Conservation (phyloP, 164 flowering plant species). For the grape (Vitis vinifera) region ASM3070453v1 NC_081808.1:11661501-11662000, state of each 20-base stretch:
- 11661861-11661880: too few relatives aligned
- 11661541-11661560: background rate
- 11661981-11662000: too few relatives aligned
- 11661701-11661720: constrained; percentile 82
- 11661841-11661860: too few relatives aligned
- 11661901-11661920: too few relatives aligned
- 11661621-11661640: constrained; percentile 82
- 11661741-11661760: constrained; percentile 96
- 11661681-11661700: constrained; percentile 80
- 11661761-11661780: constrained; percentile 11
- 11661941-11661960: too few relatives aligned
- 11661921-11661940: too few relatives aligned
- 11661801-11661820: too few relatives aligned
- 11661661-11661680: constrained; percentile 82
- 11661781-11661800: background rate
- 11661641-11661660: constrained; percentile 83
- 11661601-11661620: constrained; percentile 78
- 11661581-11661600: constrained; percentile 87
- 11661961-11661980: too few relatives aligned
- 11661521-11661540: too few relatives aligned
- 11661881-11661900: too few relatives aligned
- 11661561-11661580: constrained; percentile 82
- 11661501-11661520: too few relatives aligned
- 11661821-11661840: too few relatives aligned
- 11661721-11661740: constrained; percentile 71